Percentiles rank a stretch among this genome's conserved stretches.
phyloP scores from a whole-genome alignment of 345 rosid species.

The Eucalyptus regnans region DNA sequence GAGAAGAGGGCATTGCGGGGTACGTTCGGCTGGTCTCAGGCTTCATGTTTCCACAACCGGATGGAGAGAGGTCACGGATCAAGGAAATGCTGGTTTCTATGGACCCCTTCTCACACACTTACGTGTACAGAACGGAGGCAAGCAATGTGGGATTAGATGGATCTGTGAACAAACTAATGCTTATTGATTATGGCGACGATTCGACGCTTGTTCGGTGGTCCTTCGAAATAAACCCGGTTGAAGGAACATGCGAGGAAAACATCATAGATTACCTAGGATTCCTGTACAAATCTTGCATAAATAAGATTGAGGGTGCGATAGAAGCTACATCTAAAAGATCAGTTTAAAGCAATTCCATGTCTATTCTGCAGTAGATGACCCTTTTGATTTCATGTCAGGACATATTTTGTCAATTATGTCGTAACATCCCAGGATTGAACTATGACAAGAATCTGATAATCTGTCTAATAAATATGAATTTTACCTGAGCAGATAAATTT shows the following conservation, averaged over 20 bases:
- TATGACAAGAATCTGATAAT: background rate
- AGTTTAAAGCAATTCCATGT: background rate
- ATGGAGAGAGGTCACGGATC: conserved; percentile 51
- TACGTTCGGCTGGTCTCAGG: conserved; percentile 34
- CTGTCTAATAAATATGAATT: background rate
- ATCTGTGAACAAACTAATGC: conserved; percentile 23
- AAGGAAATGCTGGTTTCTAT: conserved; percentile 41
- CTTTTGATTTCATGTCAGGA: background rate
- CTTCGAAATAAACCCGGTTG: conserved; percentile 27
- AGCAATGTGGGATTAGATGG: conserved; percentile 46
- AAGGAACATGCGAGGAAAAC: conserved; percentile 24
- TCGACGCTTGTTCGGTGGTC: conserved; percentile 29
- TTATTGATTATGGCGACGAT: conserved; percentile 24
- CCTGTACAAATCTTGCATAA: conserved; percentile 36
- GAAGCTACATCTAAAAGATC: conserved; percentile 4
- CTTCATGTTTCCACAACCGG: conserved; percentile 47
- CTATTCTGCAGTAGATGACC: background rate
- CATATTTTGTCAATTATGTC: background rate
- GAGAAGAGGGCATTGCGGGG: conserved; percentile 34
- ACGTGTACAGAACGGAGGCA: conserved; percentile 36
- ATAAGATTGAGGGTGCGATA: conserved; percentile 27
- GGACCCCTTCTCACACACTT: conserved; percentile 14
- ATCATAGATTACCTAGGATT: conserved; percentile 36
- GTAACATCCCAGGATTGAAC: background rate
- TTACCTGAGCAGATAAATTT: background rate